These are phyloP conservation scores for Syncephalastrum contaminatum DNA, from an alignment of 371 early-diverging fungal genomes.

Conservation along the genomic window DNA sequence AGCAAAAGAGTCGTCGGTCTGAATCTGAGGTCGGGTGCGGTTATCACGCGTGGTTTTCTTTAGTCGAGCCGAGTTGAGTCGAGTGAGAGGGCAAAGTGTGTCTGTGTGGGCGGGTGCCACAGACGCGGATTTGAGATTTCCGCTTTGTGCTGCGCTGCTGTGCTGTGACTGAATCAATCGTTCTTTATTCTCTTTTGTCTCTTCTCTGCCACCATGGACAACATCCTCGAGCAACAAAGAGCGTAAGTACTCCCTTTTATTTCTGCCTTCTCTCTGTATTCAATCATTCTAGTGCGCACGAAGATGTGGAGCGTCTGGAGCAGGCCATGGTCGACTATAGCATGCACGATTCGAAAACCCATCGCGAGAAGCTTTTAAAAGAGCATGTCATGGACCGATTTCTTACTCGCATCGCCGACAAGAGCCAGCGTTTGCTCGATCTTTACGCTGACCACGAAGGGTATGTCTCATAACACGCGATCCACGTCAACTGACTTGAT, in stretches of 20 bases:
- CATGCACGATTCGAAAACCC: slow-evolving; percentile 71
- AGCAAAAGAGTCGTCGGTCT: no score
- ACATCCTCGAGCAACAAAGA: slow-evolving; percentile 74
- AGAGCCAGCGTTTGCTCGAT: slow-evolving; percentile 59
- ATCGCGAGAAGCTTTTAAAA: slow-evolving; percentile 80
- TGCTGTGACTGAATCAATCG: no score
- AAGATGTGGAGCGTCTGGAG: slow-evolving; percentile 92
- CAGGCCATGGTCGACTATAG: slow-evolving; percentile 84
- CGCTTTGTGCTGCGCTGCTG: slow-evolving; percentile 3
- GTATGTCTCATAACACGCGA: slow-evolving; percentile 28
- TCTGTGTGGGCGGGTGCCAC: background rate
- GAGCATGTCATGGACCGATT: slow-evolving; percentile 79
- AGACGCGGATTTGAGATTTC: background rate
- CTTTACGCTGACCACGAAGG: slow-evolving; percentile 78
- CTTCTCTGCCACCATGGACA: slow-evolving; percentile 47
- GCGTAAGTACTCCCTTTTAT: slow-evolving; percentile 17
- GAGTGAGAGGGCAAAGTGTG: no score
- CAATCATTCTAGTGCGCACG: slow-evolving; percentile 57
- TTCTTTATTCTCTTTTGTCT: background rate
- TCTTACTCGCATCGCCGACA: slow-evolving; percentile 70
- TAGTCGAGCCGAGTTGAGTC: no score
- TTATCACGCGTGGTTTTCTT: no score
- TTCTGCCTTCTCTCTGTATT: background rate
- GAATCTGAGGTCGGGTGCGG: no score
- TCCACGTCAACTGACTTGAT: background rate